These are phyloP conservation scores for Filosporella fistucella DNA, from an alignment of 495 filamentous ascomycete genomes.

Conservation along the genomic window DNA sequence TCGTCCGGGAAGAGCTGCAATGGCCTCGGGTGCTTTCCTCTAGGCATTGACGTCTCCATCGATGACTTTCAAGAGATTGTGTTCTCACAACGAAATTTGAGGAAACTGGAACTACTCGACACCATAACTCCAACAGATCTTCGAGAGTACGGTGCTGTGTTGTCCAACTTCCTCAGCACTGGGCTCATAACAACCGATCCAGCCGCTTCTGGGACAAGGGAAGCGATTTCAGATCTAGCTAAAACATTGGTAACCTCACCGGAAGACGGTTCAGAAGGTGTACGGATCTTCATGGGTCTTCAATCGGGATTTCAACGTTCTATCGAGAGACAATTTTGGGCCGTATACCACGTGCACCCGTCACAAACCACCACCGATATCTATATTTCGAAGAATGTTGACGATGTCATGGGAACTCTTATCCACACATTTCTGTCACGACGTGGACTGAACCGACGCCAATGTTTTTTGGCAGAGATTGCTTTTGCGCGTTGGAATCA, in stretches of 20 bases:
- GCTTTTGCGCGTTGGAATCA: neutral
- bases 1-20: too few relatives aligned
- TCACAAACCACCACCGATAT: slow-evolving; percentile 36
- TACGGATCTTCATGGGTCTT: slow-evolving; percentile 32
- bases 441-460: neutral
- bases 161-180: neutral
- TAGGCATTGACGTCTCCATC: neutral
- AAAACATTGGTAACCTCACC: neutral
- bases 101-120: neutral
- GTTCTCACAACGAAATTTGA: neutral
- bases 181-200: neutral
- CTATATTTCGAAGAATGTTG: slow-evolving; percentile 50
- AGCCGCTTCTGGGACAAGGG: neutral
- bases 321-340: slow-evolving; percentile 47
- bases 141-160: neutral
- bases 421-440: slow-evolving; percentile 52
- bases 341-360: slow-evolving; percentile 44
- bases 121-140: neutral
- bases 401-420: slow-evolving; percentile 42
- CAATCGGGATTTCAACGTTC: slow-evolving; percentile 50
- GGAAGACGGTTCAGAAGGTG: neutral
- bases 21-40: neutral
- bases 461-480: neutral
- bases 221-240: neutral
- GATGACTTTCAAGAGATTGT: neutral